Percentiles rank a stretch among this genome's conserved stretches.
These are phyloP conservation scores for Peniophora sp. DNA, from an alignment of 1,284 basidiomycete species.

Conservation along the genomic window DNA sequence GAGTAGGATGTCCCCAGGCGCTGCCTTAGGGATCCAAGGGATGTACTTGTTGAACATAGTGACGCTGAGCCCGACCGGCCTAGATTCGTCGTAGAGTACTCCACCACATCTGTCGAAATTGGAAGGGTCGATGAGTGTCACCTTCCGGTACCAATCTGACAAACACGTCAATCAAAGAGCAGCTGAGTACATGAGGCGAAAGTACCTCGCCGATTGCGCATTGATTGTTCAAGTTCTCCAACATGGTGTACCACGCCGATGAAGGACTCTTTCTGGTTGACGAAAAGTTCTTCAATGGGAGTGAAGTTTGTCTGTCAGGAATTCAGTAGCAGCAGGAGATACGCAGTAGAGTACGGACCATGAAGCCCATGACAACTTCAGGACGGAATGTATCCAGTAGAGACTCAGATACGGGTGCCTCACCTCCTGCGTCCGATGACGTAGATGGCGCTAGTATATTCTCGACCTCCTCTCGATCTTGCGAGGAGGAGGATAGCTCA, in stretches of 20 bases:
- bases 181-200: neutral
- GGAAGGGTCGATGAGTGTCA: conserved; percentile 36
- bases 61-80: conserved; percentile 31
- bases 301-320: conserved; percentile 10
- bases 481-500: too few relatives aligned
- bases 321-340: too few relatives aligned
- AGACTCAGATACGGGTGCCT: too few relatives aligned
- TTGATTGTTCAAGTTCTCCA: conserved; percentile 4
- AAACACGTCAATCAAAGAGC: neutral
- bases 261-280: conserved; percentile 9
- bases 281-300: conserved; percentile 9
- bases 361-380: too few relatives aligned
- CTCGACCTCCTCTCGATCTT: too few relatives aligned
- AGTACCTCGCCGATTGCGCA: conserved; percentile 12
- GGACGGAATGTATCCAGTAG: too few relatives aligned
- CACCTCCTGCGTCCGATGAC: too few relatives aligned
- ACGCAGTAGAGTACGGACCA: too few relatives aligned
- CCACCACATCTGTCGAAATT: conserved; percentile 18
- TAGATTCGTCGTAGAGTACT: conserved; percentile 2
- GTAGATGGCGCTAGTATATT: too few relatives aligned
- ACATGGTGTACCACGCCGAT: conserved; percentile 16
- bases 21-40: conserved; percentile 41
- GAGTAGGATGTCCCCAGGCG: conserved; percentile 36
- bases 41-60: conserved; percentile 41
- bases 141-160: conserved; percentile 9